Evolutionary conservation across 345 rosid genomes (phyloP), one percentile per base, ranked within the genome.

Genomic region (Eucalyptus sp.): DNA sequence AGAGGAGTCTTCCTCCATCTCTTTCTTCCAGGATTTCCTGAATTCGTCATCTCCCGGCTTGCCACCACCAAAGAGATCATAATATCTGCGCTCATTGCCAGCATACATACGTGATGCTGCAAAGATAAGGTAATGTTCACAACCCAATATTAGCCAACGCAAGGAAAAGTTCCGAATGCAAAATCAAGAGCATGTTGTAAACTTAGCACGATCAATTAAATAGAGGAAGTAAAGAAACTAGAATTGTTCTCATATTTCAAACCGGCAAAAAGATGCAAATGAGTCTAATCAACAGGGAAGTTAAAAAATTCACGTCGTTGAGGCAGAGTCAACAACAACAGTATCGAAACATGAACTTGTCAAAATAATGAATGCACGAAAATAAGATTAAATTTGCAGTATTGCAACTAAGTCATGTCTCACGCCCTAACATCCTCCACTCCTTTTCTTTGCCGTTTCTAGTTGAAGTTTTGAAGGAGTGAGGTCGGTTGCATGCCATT

Each of bases 1-100:
- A 88, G 94, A 90, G 66, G 86, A 90, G 88, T 94, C 98, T 89
- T 97, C 96, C 27, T 94, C 94, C 94, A 94, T 90, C 88, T 93
- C 94, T 88, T 94, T 93, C 91, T 94, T 92, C 96, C 98, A 96
- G 25, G 96, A 91, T 88, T 96, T 92, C 91, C 93, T 94, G 86
- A 96, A 97, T 16, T 93, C 91, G 37, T 92, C 92, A 85, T 93
- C 94, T 5, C 99, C 97, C 2, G 96, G 98, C 90, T 83, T 92
- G 50, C 83, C 91, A 79, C 91, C 87, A 46, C 98, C 96, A 91
- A 98, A 97, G 33, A 97, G 95, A 93, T 97, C 93, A 91, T 97
- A 97, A 87, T 91, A 92, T 90, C 91, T 94, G 48, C 89, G 86
- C 66, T 92, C 87, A 89, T 94, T 94, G 87, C 92, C 91, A 90